These are phyloP conservation scores for Kregervanrija pseudodelftensis DNA, from an alignment of 805 yeast genomes.

Conservation along the genomic window DNA sequence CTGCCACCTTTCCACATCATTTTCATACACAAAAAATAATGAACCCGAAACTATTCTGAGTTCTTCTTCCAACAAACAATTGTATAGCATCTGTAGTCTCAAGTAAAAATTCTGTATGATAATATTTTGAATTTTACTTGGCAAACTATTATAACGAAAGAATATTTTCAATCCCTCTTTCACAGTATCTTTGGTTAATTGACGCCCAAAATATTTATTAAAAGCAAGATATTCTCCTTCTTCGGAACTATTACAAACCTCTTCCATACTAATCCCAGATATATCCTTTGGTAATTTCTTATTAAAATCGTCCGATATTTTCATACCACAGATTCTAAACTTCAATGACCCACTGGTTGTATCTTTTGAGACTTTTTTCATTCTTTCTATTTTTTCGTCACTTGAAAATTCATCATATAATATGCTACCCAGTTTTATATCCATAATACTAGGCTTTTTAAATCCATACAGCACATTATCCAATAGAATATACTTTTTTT, in stretches of 20 bases:
- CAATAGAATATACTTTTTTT: conserved; percentile 49
- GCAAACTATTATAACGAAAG: conserved; percentile 34
- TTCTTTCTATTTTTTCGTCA: conserved; percentile 52
- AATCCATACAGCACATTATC: conserved; percentile 63
- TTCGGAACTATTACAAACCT: conserved; percentile 6
- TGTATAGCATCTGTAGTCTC: conserved; percentile 61
- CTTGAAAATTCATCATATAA: conserved; percentile 59
- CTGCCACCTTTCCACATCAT: conserved; percentile 51
- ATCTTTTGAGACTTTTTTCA: conserved; percentile 51
- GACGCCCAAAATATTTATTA: conserved; percentile 69
- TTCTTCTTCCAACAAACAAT: conserved; percentile 56
- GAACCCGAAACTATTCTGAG: conserved; percentile 66
- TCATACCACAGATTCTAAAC: conserved; percentile 87
- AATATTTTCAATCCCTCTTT: conserved; percentile 37
- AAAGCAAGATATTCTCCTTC: conserved; percentile 34
- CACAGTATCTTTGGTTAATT: conserved; percentile 37
- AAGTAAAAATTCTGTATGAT: conserved; percentile 41
- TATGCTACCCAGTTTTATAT: conserved; percentile 71
- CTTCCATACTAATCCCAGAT: conserved; percentile 7
- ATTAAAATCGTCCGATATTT: conserved; percentile 26
- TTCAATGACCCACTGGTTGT: conserved; percentile 80
- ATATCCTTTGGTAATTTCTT: conserved; percentile 13
- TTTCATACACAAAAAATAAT: conserved; percentile 67
- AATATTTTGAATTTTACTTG: conserved; percentile 25
- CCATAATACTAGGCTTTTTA: conserved; percentile 63